Conservation (phyloP, 192 early-diverging fungal genomes). For the Haplosporangium gracile region DNA sequence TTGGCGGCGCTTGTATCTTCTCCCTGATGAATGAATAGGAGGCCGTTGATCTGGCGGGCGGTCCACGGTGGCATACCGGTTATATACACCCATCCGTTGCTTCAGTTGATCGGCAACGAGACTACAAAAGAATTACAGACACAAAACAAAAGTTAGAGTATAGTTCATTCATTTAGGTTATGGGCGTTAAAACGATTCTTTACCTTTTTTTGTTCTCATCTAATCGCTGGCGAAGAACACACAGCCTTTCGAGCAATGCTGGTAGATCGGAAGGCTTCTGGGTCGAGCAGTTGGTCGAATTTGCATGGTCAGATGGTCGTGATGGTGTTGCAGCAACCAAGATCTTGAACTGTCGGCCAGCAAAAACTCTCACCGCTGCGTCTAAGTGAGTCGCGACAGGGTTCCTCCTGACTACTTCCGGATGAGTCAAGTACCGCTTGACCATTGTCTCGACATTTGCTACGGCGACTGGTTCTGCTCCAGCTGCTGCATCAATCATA, state of each 20-base stretch:
- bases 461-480: neutral
- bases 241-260: no score
- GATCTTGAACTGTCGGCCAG: neutral
- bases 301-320: neutral
- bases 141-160: no score
- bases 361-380: neutral
- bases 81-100: neutral
- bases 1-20: conserved; percentile 8
- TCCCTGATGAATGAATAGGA: neutral
- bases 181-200: no score
- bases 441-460: no score
- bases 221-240: no score
- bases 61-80: conserved; percentile 7
- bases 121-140: no score
- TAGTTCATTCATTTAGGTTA: no score
- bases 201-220: no score
- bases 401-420: neutral
- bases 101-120: neutral
- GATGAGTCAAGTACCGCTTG: no score
- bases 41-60: neutral
- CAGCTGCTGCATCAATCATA: neutral
- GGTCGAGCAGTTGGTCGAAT: no score
- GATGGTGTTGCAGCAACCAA: neutral
- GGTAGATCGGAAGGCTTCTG: no score
- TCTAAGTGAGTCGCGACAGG: neutral